Evolutionary conservation across 2,329 filamentous ascomycete species (phyloP).

Genomic region (Phoma sp.): DNA sequence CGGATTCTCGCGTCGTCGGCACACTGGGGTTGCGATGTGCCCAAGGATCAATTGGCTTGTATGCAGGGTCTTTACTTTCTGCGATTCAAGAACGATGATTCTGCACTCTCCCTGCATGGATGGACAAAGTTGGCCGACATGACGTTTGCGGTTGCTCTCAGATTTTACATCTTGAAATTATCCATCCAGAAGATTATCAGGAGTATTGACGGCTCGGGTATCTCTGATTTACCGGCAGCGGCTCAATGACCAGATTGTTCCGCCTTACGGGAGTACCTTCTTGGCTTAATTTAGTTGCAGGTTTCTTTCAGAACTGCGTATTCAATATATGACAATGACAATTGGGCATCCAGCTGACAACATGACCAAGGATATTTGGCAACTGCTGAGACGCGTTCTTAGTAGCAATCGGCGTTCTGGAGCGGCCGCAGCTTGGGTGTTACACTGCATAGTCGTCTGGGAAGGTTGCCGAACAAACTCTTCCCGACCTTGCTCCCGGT

Average conservation of each 20-base stretch:
- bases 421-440: conserved; percentile 5
- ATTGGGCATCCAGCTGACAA: conserved; percentile 4
- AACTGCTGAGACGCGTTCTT: not conserved
- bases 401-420: conserved; percentile 3
- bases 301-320: not conserved
- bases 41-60: not conserved
- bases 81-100: not conserved
- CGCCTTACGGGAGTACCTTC: conserved; percentile 12
- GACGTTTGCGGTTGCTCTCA: not conserved
- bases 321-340: conserved; percentile 1
- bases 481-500: conserved; percentile 1
- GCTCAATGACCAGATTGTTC: not conserved
- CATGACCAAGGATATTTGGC: conserved; percentile 6
- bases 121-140: not conserved
- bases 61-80: conserved; percentile 16
- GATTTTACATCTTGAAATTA: not conserved
- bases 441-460: conserved; percentile 14
- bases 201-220: not conserved
- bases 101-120: conserved; percentile 2
- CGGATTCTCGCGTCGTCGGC: conserved; percentile 16
- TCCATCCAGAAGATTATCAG: not conserved
- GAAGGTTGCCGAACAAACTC: conserved; percentile 4
- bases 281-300: conserved; percentile 1
- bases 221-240: not conserved
- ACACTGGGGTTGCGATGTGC: not conserved